phyloP scores from a whole-genome alignment of 2,329 filamentous ascomycete genomes.

The Colletotrichum spaethianum region DNA sequence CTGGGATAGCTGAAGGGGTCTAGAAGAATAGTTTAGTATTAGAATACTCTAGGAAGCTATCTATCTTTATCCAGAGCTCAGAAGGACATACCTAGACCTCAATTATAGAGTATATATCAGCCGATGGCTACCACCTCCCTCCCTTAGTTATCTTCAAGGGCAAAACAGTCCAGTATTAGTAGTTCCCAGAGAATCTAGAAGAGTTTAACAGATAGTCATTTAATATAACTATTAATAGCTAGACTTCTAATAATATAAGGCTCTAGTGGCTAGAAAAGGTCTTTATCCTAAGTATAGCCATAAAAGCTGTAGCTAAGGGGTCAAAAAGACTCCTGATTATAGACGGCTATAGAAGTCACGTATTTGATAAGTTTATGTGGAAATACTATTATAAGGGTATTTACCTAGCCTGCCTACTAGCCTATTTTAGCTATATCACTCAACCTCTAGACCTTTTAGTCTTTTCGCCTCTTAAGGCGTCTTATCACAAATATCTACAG shows the following conservation, averaged over 20 bases:
- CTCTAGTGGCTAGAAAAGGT: conserved; percentile 41
- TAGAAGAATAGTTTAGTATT: conserved; percentile 28
- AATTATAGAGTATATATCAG: conserved; percentile 43
- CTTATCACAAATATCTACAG: background rate
- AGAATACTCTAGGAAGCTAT: conserved; percentile 3
- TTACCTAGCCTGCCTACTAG: conserved; percentile 38
- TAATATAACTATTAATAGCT: conserved; percentile 39
- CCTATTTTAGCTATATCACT: conserved; percentile 43
- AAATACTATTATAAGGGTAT: conserved; percentile 40
- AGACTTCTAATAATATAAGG: conserved; percentile 41
- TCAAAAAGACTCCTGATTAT: conserved; percentile 38
- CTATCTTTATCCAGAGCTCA: conserved; percentile 26
- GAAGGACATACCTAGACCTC: conserved; percentile 39
- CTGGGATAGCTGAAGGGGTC: conserved; percentile 23
- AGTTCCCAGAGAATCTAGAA: conserved; percentile 25
- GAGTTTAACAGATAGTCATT: conserved; percentile 36
- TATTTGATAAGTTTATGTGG: conserved; percentile 42
- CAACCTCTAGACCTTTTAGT: conserved; percentile 41
- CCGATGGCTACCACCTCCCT: conserved; percentile 5
- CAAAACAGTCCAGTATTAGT: conserved; percentile 36
- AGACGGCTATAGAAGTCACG: conserved; percentile 39
- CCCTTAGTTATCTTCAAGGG: conserved; percentile 44
- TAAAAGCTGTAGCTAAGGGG: background rate
- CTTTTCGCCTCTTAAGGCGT: background rate
- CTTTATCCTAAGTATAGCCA: conserved; percentile 37